These are phyloP conservation scores for Colletotrichum sp. DNA, from an alignment of 2,329 filamentous ascomycete genomes.

Conservation along the genomic window DNA sequence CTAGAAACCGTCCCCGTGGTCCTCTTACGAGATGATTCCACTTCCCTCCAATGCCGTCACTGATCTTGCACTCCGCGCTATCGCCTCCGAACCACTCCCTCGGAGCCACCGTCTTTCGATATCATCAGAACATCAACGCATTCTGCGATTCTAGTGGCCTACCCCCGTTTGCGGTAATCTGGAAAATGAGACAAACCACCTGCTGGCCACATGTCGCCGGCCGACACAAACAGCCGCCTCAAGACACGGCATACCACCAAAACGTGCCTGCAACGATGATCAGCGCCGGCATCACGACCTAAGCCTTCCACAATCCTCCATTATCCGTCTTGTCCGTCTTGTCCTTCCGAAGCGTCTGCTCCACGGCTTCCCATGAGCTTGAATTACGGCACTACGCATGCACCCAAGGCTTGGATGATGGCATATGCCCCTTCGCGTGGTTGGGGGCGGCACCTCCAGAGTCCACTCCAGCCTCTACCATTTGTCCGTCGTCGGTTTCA, in stretches of 20 bases:
- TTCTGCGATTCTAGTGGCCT: not conserved
- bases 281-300: not conserved
- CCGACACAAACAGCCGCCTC: not conserved
- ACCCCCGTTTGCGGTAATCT: not conserved
- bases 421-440: not conserved
- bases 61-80: not conserved
- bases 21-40: not conserved
- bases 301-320: slow-evolving; percentile 1
- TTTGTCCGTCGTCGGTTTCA: not conserved
- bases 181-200: not conserved
- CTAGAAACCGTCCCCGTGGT: not conserved
- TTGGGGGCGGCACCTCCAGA: not conserved
- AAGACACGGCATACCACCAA: not conserved
- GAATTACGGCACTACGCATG: slow-evolving; percentile 15
- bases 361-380: slow-evolving; percentile 10
- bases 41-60: slow-evolving; percentile 9
- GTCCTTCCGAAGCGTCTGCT: not conserved
- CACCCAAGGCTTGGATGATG: slow-evolving; percentile 18
- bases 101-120: not conserved
- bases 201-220: not conserved
- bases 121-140: not conserved
- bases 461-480: not conserved
- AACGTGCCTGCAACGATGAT: slow-evolving; percentile 13
- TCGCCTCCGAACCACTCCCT: slow-evolving; percentile 2
- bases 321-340: slow-evolving; percentile 6